phyloP scores from a whole-genome alignment of 495 filamentous ascomycete genomes.

The Penicillium bialowiezense region DNA sequence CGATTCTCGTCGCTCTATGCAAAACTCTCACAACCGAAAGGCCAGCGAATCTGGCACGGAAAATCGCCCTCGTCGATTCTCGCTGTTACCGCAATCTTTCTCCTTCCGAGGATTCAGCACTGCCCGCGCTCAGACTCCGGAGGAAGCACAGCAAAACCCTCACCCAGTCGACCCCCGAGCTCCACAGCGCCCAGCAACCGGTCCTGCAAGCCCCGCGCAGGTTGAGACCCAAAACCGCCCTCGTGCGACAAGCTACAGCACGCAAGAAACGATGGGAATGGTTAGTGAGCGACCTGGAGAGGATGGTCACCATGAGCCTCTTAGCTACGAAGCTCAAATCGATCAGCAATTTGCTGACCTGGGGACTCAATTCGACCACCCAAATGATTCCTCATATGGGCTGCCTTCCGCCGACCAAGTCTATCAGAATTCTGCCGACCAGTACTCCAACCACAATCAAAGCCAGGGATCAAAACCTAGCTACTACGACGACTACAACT shows the following conservation, averaged over 20 bases:
- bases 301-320: conserved; percentile 24
- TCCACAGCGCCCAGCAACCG: conserved; percentile 36
- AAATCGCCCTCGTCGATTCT: conserved; percentile 72
- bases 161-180: conserved; percentile 24
- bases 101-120: conserved; percentile 57
- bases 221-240: conserved; percentile 10
- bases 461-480: conserved; percentile 43
- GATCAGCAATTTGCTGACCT: conserved; percentile 47
- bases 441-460: conserved; percentile 37
- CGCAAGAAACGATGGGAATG: conserved; percentile 34
- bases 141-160: conserved; percentile 32
- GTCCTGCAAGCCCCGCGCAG: conserved; percentile 14
- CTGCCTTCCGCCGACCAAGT: conserved; percentile 34
- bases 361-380: conserved; percentile 31
- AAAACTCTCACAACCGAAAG: conserved; percentile 72
- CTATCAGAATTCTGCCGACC: conserved; percentile 32
- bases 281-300: conserved; percentile 33
- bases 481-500: conserved; percentile 45
- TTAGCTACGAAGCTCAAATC: conserved; percentile 44
- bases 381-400: conserved; percentile 29
- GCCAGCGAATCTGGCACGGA: conserved; percentile 76
- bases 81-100: conserved; percentile 73
- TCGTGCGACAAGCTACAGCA: conserved; percentile 36
- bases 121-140: conserved; percentile 40
- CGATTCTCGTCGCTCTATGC: conserved; percentile 77